Percentiles rank a stretch among this genome's conserved stretches.
phyloP scores from a whole-genome alignment of 768 basidiomycete genomes.

The Kwoniella heveanensis region DNA sequence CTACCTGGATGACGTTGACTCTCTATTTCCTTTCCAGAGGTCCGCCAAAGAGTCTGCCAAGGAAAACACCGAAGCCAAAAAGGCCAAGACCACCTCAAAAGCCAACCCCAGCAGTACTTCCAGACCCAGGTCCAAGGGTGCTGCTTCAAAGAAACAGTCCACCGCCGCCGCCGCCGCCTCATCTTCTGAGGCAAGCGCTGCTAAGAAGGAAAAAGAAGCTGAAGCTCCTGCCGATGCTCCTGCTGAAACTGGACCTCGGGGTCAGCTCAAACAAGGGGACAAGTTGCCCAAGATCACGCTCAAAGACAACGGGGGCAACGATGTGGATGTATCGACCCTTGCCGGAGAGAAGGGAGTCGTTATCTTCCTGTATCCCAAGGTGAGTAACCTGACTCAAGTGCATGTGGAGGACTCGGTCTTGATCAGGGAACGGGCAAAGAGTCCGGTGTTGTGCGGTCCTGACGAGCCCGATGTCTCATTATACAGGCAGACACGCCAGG shows the following conservation, averaged over 20 bases:
- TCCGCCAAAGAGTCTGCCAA: constrained; percentile 16
- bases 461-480: neutral
- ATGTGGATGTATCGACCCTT: constrained; percentile 69
- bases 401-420: too few relatives aligned
- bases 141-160: constrained; percentile 31
- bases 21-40: constrained; percentile 17
- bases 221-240: constrained; percentile 47
- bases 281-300: constrained; percentile 71
- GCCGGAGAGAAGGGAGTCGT: constrained; percentile 71
- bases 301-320: constrained; percentile 81
- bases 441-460: neutral
- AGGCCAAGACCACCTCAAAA: constrained; percentile 27
- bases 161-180: neutral
- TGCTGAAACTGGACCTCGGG: constrained; percentile 34
- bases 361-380: constrained; percentile 59
- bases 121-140: constrained; percentile 25
- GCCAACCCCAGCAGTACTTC: neutral
- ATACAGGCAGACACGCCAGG: constrained; percentile 59
- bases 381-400: too few relatives aligned
- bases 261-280: constrained; percentile 70
- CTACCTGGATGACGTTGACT: too few relatives aligned
- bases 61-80: constrained; percentile 13
- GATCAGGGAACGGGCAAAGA: too few relatives aligned
- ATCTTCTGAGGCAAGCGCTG: neutral
- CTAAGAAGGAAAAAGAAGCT: constrained; percentile 33